Evolutionary conservation across 257 asterid genomes (phyloP).

Genomic region (Fraxinus anomala): DNA sequence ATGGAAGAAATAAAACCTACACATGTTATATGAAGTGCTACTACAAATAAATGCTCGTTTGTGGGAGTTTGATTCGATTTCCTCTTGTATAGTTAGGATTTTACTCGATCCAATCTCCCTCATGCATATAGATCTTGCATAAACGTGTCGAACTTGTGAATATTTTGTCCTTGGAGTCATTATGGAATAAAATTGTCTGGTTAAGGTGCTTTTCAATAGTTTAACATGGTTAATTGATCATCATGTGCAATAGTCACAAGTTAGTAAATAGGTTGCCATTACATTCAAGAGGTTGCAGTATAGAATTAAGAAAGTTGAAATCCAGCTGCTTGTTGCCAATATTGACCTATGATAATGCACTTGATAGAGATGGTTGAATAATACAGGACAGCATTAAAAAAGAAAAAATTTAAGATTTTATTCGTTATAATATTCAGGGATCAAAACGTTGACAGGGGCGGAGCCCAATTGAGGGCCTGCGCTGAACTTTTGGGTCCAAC

Average conservation of each 20-base stretch:
- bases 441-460: not conserved
- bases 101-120: constrained; percentile 40
- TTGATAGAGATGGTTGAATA: not conserved
- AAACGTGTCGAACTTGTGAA: constrained; percentile 1
- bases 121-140: constrained; percentile 37
- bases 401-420: not conserved
- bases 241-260: not conserved
- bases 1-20: constrained; percentile 72
- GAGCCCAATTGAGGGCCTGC: no score
- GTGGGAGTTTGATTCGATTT: constrained; percentile 26
- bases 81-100: constrained; percentile 42
- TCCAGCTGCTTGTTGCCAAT: not conserved
- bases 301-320: not conserved
- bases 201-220: no score
- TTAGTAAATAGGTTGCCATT: not conserved
- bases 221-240: not conserved
- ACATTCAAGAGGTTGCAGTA: not conserved
- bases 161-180: not conserved
- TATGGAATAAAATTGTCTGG: no score
- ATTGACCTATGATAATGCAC: not conserved
- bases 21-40: constrained; percentile 26
- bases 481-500: no score
- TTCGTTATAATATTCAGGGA: not conserved
- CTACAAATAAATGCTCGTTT: constrained; percentile 30
- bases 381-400: no score